These are phyloP conservation scores for Mrakia hoshinonis DNA, from an alignment of 768 basidiomycete species.

Conservation along the genomic window DNA sequence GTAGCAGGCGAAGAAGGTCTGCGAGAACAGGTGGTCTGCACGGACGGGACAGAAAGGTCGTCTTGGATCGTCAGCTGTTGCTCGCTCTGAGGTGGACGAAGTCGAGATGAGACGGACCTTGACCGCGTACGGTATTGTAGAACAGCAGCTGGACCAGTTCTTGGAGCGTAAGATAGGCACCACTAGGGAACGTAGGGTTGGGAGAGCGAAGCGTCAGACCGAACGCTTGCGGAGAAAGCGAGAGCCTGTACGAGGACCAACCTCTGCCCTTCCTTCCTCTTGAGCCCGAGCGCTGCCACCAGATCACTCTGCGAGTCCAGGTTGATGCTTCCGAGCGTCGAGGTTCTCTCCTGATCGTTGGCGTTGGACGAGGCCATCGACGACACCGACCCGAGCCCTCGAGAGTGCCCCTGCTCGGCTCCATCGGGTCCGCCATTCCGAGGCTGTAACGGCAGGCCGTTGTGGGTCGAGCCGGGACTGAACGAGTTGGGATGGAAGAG, in stretches of 20 bases:
- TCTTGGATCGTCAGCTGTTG: too few relatives aligned
- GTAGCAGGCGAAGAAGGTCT: constrained; percentile 64
- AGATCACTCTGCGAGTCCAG: neutral
- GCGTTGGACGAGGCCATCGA: neutral
- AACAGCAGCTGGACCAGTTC: constrained; percentile 11
- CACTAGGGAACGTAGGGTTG: neutral
- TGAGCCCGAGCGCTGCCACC: neutral
- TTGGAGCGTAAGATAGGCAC: neutral
- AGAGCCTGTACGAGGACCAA: neutral
- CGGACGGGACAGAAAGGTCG: too few relatives aligned
- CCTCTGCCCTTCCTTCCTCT: neutral
- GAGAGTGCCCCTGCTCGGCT: neutral
- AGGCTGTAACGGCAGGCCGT: too few relatives aligned
- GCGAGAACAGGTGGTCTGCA: neutral
- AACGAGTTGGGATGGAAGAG: neutral
- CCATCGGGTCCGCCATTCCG: neutral
- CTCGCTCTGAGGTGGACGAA: neutral
- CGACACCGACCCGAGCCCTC: neutral
- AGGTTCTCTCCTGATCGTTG: neutral
- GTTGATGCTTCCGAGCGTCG: neutral
- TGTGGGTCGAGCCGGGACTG: neutral
- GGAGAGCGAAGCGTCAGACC: neutral
- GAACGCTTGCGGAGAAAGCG: neutral
- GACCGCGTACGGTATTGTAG: constrained; percentile 4
- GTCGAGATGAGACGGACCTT: neutral